Conservation (phyloP, 192 early-diverging fungal genomes). For the Geranomyces variabilis region DNA sequence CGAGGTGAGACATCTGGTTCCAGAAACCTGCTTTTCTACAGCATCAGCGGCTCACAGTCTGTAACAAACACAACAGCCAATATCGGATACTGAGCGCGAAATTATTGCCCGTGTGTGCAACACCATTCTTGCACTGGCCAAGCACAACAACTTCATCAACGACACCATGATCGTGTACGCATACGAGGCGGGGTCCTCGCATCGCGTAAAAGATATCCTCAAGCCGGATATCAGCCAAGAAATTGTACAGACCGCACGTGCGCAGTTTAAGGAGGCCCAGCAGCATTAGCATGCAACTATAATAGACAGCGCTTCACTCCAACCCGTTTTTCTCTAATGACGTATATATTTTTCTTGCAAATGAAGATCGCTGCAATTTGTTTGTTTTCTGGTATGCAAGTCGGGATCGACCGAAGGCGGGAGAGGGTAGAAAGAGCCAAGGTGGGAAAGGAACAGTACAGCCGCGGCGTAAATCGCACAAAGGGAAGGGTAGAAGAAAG, state of each 20-base stretch:
- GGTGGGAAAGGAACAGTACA: too few species aligned
- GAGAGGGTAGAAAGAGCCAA: too few species aligned
- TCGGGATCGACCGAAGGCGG: too few species aligned
- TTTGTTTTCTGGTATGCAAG: too few species aligned
- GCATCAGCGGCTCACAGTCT: conserved; percentile 9
- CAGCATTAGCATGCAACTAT: conserved; percentile 24
- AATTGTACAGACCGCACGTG: conserved; percentile 44
- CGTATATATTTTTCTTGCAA: too few species aligned
- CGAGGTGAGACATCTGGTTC: conserved; percentile 53
- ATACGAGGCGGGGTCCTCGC: conserved; percentile 78
- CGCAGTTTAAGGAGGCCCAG: conserved; percentile 41
- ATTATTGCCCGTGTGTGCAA: conserved; percentile 90
- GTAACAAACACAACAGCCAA: conserved; percentile 44
- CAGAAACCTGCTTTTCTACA: not conserved
- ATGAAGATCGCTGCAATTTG: too few species aligned
- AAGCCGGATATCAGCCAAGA: conserved; percentile 48
- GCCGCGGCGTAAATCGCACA: too few species aligned
- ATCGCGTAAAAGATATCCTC: conserved; percentile 66
- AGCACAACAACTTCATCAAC: conserved; percentile 79
- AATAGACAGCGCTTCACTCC: too few species aligned
- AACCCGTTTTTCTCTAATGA: too few species aligned
- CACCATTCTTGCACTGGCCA: conserved; percentile 80
- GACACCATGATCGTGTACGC: conserved; percentile 89
- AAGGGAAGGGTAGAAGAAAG: too few species aligned
- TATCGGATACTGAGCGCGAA: conserved; percentile 73